Conservation (phyloP, 202 grass and related monocot species). For the Schoenoplectus triqueter region DNA sequence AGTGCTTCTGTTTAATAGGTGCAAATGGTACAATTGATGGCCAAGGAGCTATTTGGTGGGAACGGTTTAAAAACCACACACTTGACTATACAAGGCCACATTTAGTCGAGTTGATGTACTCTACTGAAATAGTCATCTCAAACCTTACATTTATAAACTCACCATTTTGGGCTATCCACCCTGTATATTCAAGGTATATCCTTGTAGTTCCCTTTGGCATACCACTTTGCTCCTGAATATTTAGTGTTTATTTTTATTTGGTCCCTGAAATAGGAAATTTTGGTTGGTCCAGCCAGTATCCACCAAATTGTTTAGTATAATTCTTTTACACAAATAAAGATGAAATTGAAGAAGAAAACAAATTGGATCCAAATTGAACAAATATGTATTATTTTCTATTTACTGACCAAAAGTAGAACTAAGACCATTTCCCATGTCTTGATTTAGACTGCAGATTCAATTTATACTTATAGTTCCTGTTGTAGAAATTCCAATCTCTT, state of each 20-base stretch:
- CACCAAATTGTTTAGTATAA: neutral
- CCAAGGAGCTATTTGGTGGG: slow-evolving; percentile 93
- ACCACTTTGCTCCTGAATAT: neutral
- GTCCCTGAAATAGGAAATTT: slow-evolving; percentile 16
- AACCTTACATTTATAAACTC: slow-evolving; percentile 92
- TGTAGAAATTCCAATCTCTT: slow-evolving; percentile 2
- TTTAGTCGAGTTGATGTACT: slow-evolving; percentile 88
- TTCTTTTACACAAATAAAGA: neutral
- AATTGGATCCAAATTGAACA: neutral
- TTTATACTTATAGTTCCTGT: neutral
- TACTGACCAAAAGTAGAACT: neutral
- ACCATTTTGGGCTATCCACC: slow-evolving; percentile 96
- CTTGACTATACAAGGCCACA: slow-evolving; percentile 91
- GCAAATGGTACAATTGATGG: slow-evolving; percentile 94
- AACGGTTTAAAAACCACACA: slow-evolving; percentile 64
- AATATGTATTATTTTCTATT: neutral
- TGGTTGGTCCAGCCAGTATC: neutral
- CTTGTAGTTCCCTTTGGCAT: neutral
- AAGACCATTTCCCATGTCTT: neutral
- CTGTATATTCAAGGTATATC: slow-evolving; percentile 92
- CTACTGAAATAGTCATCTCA: slow-evolving; percentile 81
- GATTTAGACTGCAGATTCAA: neutral
- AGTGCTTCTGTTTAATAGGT: slow-evolving; percentile 46
- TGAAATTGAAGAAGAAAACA: neutral
- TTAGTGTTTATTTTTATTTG: neutral